Conservation (phyloP, 129 eudicot species). For the Heracleum sosnowskyi region DNA sequence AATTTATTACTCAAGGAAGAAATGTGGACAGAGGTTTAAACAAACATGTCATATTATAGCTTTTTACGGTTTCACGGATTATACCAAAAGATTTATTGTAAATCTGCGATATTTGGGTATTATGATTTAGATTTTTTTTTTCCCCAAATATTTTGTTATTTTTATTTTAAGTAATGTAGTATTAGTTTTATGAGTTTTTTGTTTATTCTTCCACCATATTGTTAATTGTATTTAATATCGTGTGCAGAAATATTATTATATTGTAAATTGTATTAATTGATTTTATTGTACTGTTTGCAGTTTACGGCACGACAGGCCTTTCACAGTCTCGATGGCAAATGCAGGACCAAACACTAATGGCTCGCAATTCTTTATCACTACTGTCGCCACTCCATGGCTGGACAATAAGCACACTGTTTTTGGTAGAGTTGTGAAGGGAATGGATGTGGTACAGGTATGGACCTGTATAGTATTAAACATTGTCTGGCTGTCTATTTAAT, state of each 20-base stretch:
- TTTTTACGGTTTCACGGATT: background rate
- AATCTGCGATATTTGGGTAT: background rate
- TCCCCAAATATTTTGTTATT: too few species aligned
- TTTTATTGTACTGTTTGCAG: slow-evolving; percentile 35
- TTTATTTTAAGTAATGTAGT: too few species aligned
- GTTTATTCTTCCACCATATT: too few species aligned
- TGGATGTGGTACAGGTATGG: slow-evolving; percentile 98
- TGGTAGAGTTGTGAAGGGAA: slow-evolving; percentile 91
- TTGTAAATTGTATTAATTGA: too few species aligned
- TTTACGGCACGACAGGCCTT: slow-evolving; percentile 96
- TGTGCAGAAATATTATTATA: too few species aligned
- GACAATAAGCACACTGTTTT: slow-evolving; percentile 99
- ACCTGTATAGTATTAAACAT: background rate
- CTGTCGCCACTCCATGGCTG: slow-evolving; percentile 99
- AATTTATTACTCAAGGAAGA: background rate
- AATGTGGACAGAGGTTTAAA: background rate
- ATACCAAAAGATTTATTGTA: background rate
- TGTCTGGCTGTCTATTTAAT: background rate
- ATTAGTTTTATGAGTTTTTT: too few species aligned
- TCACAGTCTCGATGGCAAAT: slow-evolving; percentile 97
- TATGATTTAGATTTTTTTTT: background rate
- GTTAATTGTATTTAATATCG: too few species aligned
- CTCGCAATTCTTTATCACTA: slow-evolving; percentile 94
- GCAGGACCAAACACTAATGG: slow-evolving; percentile 98
- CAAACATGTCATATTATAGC: background rate